phyloP scores from a whole-genome alignment of 805 yeast species.

The Saturnispora silvae region DNA sequence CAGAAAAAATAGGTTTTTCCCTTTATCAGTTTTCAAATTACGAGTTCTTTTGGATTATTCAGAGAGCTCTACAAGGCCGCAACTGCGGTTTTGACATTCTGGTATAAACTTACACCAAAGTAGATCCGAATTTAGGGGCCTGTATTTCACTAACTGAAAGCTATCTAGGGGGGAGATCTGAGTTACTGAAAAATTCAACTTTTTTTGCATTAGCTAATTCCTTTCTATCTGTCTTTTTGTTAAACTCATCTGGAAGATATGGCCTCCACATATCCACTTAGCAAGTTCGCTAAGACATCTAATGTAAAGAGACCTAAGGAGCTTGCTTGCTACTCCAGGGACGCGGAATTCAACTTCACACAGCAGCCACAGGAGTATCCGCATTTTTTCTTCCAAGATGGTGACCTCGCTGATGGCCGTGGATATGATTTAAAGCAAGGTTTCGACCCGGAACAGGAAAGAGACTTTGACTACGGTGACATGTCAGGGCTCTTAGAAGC shows the following conservation, averaged over 20 bases:
- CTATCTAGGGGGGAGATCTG: too few species aligned
- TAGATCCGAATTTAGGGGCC: too few species aligned
- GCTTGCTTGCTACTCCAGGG: constrained; percentile 54
- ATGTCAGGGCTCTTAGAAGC: constrained; percentile 50
- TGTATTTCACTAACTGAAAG: too few species aligned
- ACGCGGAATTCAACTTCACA: constrained; percentile 34
- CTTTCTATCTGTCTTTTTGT: too few species aligned
- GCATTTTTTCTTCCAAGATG: constrained; percentile 78
- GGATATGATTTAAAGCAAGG: constrained; percentile 59
- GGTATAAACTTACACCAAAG: too few species aligned
- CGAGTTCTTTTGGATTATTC: too few species aligned
- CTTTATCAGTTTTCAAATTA: too few species aligned
- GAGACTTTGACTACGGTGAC: constrained; percentile 43
- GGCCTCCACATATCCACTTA: constrained; percentile 10
- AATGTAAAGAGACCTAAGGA: constrained; percentile 83
- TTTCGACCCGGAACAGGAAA: constrained; percentile 42
- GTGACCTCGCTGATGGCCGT: constrained; percentile 42
- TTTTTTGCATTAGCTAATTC: background rate
- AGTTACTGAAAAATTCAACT: background rate
- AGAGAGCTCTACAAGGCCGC: too few species aligned
- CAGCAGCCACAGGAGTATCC: constrained; percentile 45
- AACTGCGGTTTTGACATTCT: too few species aligned
- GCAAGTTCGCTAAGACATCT: constrained; percentile 39
- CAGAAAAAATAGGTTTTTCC: too few species aligned
- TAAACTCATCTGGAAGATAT: constrained; percentile 23